Evolutionary conservation across 208 protist species (phyloP), one percentile per base, ranked within the genome.

Genomic region (Leishmania arabica): DNA sequence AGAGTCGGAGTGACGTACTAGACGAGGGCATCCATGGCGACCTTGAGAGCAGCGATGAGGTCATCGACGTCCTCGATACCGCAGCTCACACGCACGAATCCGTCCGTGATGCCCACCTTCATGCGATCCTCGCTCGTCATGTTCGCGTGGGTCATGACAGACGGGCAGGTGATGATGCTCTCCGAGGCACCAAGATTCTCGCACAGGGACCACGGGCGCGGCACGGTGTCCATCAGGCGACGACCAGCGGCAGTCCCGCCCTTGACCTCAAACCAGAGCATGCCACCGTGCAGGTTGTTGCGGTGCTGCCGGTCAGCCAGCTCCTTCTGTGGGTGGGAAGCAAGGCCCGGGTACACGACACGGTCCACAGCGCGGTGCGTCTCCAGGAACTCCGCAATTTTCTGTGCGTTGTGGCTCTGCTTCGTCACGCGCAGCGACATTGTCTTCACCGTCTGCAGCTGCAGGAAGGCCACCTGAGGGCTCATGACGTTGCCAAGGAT

Each of bases 61-160:
- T 99, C 98, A 37, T 93, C 86, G 56, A 84, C 81, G 54, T 99
- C 98, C 88, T 99, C 98, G 75, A 99, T 94, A 86, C 98, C 98
- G 81, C 95, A 95, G 62, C 92, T 98, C 13, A 99, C 90, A 54
- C 98, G 92, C 62, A 99, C 91, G 82, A 99, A 96, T 64, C 88
- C 92, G 81, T 99, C 98, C 24, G 93, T 98, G 80, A 99, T 98
- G 81, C 97, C 98, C 58, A 98, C 89, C 88, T 97, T 97, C 78
- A 94, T 81, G 80, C 95, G 96, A 80, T 97, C 93, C 82, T 99
- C 96, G 34, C 62, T 82, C 75, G 96, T 97, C 87, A 99, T 98
- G 78, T 96, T 95, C 19, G 98, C 98, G 84, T 99, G 99, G 2
- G 98, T 99, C 98, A 99, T 99, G 76, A 98, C 93, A 34, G 95